Evolutionary conservation across 768 basidiomycete species (phyloP), one percentile per base, ranked within the genome.

Genomic region (Rhizopogon vulgaris): DNA sequence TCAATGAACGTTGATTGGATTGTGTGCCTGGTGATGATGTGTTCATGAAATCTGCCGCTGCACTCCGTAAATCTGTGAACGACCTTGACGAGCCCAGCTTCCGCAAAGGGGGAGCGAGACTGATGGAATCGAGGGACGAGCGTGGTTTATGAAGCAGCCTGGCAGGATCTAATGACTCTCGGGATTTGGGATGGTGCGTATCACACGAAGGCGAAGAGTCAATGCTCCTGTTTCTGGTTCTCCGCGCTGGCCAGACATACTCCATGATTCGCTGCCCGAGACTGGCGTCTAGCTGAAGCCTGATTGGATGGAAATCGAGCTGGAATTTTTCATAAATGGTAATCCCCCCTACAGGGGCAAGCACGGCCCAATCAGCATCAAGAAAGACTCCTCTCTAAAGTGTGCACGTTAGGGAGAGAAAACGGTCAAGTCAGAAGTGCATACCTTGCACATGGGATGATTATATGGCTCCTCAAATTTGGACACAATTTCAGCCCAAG

Each of bases 281-380:
- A 56, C 77, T 79, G 25, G 89, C 83, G 67, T 98, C 94, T 45
- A 97, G 76, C 57, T 92, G 90, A 6, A 96, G 75, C 28, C 86
- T 82, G 58, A 97, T 77, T 0, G 94, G 94, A 65, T 94, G 92
- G 38, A 96, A 73, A 25, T 82, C 78, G 34, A 95, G 70, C 56
- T 88, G 82, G 58, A 96, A 90, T 27, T 78, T 74, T 64, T 92
- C 85, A 65, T 92, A 86, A 56, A 96, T 90, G 1, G 85, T 81
- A 57, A 98, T 96, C 11, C 94, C 94, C 17, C 93, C 94, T 22
- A 97, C 93, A 14, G 93, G 90, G 1, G 92, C 80, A n/a, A 92
- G 72, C 24, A 89, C 78, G 3, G 77, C 82, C 94, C 93, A 95
- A 51, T 83, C 80, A 2, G 85, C 85, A 1, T 83, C 72, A 17